Conservation (phyloP, 2,329 filamentous ascomycete species). For the Dothidotthia symphoricarpi region DNA sequence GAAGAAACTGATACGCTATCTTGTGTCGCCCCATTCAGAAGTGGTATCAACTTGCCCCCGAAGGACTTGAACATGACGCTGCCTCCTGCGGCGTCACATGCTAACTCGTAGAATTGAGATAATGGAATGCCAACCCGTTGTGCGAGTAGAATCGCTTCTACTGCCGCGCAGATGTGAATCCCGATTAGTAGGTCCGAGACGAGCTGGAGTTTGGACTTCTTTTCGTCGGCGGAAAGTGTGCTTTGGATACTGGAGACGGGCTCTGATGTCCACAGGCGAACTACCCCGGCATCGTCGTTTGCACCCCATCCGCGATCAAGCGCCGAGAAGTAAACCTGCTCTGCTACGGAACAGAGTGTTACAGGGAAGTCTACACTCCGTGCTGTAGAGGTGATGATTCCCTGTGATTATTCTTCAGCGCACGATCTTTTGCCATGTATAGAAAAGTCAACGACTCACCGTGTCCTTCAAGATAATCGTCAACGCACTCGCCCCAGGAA, state of each 20-base stretch:
- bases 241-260: slow-evolving; percentile 39
- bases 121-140: slow-evolving; percentile 40
- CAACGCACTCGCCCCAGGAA: slow-evolving; percentile 45
- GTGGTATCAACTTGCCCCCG: slow-evolving; percentile 33
- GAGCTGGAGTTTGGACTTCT: slow-evolving; percentile 37
- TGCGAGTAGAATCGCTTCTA: slow-evolving; percentile 40
- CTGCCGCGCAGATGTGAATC: slow-evolving; percentile 40
- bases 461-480: slow-evolving; percentile 52
- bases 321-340: slow-evolving; percentile 63
- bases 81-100: slow-evolving; percentile 39
- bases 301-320: slow-evolving; percentile 57
- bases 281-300: slow-evolving; percentile 57
- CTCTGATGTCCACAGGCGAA: slow-evolving; percentile 52
- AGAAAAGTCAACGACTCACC: slow-evolving; percentile 18
- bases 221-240: slow-evolving; percentile 23
- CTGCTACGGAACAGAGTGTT: slow-evolving; percentile 61
- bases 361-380: slow-evolving; percentile 58
- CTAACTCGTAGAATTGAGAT: slow-evolving; percentile 38
- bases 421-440: background rate
- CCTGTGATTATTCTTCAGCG: slow-evolving; percentile 33
- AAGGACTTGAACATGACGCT: slow-evolving; percentile 37
- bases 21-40: slow-evolving; percentile 31
- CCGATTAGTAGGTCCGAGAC: slow-evolving; percentile 34
- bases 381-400: slow-evolving; percentile 67
- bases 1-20: slow-evolving; percentile 17